Percentiles rank a stretch among this genome's conserved stretches.
These are phyloP conservation scores for Myriosclerotinia duriaeana DNA, from an alignment of 2,329 filamentous ascomycete genomes.

Conservation along the genomic window DNA sequence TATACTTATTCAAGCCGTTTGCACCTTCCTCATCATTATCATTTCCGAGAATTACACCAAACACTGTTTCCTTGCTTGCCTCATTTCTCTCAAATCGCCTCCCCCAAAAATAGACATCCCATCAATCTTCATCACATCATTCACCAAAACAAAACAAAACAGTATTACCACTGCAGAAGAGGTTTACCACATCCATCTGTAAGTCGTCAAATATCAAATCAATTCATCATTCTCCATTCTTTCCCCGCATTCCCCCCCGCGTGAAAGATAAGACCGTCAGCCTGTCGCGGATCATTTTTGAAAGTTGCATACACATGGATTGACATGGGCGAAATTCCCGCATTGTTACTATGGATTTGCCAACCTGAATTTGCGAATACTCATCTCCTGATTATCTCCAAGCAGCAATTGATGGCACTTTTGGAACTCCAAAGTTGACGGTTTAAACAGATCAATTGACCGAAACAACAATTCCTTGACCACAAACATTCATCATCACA, in stretches of 20 bases:
- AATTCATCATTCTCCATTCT: neutral
- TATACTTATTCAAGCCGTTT: conserved; percentile 3
- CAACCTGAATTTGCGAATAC: neutral
- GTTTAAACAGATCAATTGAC: conserved; percentile 2
- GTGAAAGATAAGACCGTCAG: neutral
- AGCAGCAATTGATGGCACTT: too few relatives aligned
- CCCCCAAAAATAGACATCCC: neutral
- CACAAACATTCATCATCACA: neutral
- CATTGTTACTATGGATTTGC: neutral
- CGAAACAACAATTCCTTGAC: neutral
- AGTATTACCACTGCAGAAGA: neutral
- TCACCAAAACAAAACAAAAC: neutral
- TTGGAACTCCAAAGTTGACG: neutral
- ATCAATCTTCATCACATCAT: neutral
- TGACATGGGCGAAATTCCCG: neutral
- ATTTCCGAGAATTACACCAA: neutral
- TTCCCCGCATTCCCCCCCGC: conserved; percentile 3
- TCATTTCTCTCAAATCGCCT: too few relatives aligned
- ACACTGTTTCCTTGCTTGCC: neutral
- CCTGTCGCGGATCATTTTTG: neutral
- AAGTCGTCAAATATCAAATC: neutral
- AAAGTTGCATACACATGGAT: conserved; percentile 1
- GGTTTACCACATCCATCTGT: neutral
- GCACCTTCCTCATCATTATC: conserved; percentile 2
- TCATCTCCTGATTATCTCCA: neutral